Evolutionary conservation across 2,329 filamentous ascomycete species (phyloP), one percentile per base, ranked within the genome.

Genomic region (Scedosporium aurantiacum): DNA sequence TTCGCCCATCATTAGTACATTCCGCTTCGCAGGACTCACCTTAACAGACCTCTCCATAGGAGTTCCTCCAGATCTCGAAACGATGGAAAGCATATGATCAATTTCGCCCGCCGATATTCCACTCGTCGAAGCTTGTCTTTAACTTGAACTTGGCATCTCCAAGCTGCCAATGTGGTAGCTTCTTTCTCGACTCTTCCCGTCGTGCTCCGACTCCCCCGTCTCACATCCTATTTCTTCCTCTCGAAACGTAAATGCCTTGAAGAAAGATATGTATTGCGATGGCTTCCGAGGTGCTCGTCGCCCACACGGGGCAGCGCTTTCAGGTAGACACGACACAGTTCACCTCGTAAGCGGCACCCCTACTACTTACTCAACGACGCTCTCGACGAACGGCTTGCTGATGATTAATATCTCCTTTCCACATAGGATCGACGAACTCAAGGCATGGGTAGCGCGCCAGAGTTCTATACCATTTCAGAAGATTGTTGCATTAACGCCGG

Each of bases 271-370:
- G 79, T 77, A 77, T 78, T 76, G 83, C 80, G 76, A 96, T 96
- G 91, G 89, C 90, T 79, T 84, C 93, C 73, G 86, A 90, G 78
- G 87, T 96, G 76, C 90, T 91, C 79, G 87, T 96, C 72, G 91
- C 91, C 82, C 92, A 96, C 78, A 91, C 89, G 75, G 93, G 93
- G 79, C 87, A 91, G 80, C 87, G 88, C 76, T 82, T 96, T 72
- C 82, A 86, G 73, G 83, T 89, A 73, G 90, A 96, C 76, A 84
- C 87, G 67, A 81, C 86, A 65, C 83, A 85, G 71, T 89, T 93
- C 75, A 80, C 82, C 68, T 88, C 87, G 88, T 91, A 79, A 68
- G 85, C 63, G 12, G 41, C 40, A 16, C 62, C 37, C 56, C 60
- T 25, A 37, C 18, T 10, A 2, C n/a, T 4, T 6, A 21, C 6